Evolutionary conservation across 257 asterid genomes (phyloP), one percentile per base, ranked within the genome.

Genomic region (Solanum sejunctum): DNA sequence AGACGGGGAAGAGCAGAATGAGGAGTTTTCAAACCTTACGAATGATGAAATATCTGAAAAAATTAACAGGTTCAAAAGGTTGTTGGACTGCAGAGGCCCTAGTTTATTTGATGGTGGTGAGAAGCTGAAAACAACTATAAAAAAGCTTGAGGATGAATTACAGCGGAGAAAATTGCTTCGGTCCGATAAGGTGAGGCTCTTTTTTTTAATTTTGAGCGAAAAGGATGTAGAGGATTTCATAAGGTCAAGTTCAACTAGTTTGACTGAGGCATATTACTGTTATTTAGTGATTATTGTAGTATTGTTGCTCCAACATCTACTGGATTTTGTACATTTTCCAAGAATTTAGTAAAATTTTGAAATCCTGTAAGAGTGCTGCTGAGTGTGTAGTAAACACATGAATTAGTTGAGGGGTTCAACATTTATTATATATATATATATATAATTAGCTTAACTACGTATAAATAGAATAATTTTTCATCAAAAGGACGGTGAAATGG

Each of bases 81-180:
- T 5, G 23, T 61, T 66, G 5, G 8, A 12, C 11, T 1, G 0
- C 47, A 18, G 39, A 13, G 21, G 23, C 2, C 17, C n/a, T 55
- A 60, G 1, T 4, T 84, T 83, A 85, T 64, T 41, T 16, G 90
- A 89, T 23, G 82, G 89, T 6, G 92, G 92, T 39, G 86, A 43
- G 21, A 89, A 87, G 83, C 13, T 75, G 6, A 66, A 17, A 66
- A n/a, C 3, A 18, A 39, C 6, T 12, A 54, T 89, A 39, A 82
- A 67, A 20, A 64, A 45, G 36, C 17, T n/a, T 8, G 90, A 87
- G 86, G 83, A 36, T 20, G 90, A 89, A 82, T 32, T 81, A 32
- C 78, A 60, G 84, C 86, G 87, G 52, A 83, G 90, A 3, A 12
- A 41, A n/a, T 26, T 77, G 69, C 49, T 54, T 8, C 36, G n/a